Conservation (phyloP, 345 rosid species). For the Salix koriyanagi region DNA sequence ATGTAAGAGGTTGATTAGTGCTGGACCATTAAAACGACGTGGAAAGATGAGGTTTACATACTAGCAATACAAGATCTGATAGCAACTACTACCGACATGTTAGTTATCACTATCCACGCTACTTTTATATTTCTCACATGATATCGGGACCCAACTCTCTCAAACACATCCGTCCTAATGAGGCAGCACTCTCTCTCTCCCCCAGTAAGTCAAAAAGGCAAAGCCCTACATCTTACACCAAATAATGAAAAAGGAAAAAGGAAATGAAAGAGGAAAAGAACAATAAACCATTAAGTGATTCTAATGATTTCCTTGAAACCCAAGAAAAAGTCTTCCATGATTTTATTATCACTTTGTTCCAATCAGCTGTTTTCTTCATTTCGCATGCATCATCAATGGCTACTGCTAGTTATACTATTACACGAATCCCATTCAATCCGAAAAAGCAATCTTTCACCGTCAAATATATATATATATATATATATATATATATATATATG, state of each 20-base stretch:
- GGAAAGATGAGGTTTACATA: background rate
- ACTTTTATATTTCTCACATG: slow-evolving; percentile 35
- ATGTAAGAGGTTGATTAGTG: background rate
- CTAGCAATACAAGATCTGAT: slow-evolving; percentile 17
- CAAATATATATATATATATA: no score
- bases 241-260: slow-evolving; percentile 18
- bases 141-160: slow-evolving; percentile 33
- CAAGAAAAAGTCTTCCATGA: slow-evolving; percentile 30
- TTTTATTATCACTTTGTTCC: slow-evolving; percentile 6
- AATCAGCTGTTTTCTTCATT: background rate
- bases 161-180: slow-evolving; percentile 17
- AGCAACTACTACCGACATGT: slow-evolving; percentile 21
- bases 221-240: background rate
- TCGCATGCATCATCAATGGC: background rate
- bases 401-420: background rate
- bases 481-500: no score
- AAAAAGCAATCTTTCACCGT: background rate
- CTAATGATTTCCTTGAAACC: slow-evolving; percentile 27
- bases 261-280: background rate
- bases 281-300: background rate
- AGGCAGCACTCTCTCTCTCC: slow-evolving; percentile 2
- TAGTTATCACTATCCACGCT: slow-evolving; percentile 1
- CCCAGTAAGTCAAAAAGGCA: background rate
- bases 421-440: no score
- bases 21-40: background rate